Base-by-base conservation (phyloP, 2,329 filamentous ascomycete genomes). In the Penicillium expansum region DNA sequence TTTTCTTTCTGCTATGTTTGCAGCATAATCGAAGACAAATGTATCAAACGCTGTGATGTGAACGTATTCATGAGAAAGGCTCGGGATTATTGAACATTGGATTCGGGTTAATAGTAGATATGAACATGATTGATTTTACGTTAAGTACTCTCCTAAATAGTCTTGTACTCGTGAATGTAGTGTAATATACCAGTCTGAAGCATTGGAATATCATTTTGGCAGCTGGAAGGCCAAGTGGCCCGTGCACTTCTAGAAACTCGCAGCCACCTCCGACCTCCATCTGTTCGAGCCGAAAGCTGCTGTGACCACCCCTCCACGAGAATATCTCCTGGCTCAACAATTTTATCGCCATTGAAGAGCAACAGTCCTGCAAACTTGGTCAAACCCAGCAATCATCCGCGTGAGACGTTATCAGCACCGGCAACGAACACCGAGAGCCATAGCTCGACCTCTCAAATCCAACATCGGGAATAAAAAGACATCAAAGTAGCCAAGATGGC, bases 401-500 rank as follows among this genome's bases (percentile, higher is more conserved):
- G 22, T 16, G 13, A 18, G 20, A 18, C 41, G 33, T 33, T 48
- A 41, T 41, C 22, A 43, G 5, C 18, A 35, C 24, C 41, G 10
- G 32, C 30, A 33, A 41, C 49, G 22, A 52, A 52, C 55, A 49
- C 27, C 42, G 20, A 42, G 33, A 47, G 33, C 33, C 48, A 45
- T 43, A 52, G 48, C 41, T 39, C 35, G 11, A 47, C 9, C 41
- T 39, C 33, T 41, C 35, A 24, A 52, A 13, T 13, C 27, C 8
- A 47, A 13, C 22, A 33, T 18, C 41, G n/a, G 7, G 20, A 39
- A 48, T 45, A 51, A 43, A 32, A 33, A 39, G 42, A 32, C 49
- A n/a, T 32, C 37, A 58, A 29, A 22, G 7, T 18, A 32, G 10
- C 9, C 52, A 60, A 58, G 61, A 76, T 75, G 77, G 71, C 77